Evolutionary conservation across 495 filamentous ascomycete genomes (phyloP), one percentile per base, ranked within the genome.

Genomic region (Podospora pseudocomata): DNA sequence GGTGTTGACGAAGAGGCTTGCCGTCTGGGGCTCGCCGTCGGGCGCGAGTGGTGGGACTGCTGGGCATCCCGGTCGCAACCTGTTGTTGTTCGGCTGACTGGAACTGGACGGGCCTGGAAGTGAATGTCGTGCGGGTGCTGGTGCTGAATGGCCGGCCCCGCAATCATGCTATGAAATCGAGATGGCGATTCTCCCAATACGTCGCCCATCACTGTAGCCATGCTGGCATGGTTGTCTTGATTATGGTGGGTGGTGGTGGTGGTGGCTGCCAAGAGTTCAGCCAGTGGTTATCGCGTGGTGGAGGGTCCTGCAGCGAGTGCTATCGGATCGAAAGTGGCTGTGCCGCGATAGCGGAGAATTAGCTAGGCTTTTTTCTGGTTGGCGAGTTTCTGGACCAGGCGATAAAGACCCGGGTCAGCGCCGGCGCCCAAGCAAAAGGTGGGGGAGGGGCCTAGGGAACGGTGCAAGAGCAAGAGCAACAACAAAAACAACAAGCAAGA

Each of bases 181-280:
- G 81, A 75, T 39, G 81, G 73, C 30, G 76, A 75, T 64, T 84
- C 81, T 61, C 81, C 71, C 67, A 78, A 80, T 68, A 77, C 80
- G 70, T 85, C 82, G 72, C 81, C 79, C 49, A 83, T 80, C 71
- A 83, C 53, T 67, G 82, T 77, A 61, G 82, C 82, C 82, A 84
- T 85, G 68, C 68, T 77, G 68, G 75, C 77, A 79, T 77, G 56
- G 68, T 68, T 32, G 67, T 67, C 55, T 61, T 15, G 19, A 30
- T 20, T 56, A 61, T 57, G 3, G 56, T 32, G 60, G 56, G 23
- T 1, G 23, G 23, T 23, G 30, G 15, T 62, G 44, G 60, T 32
- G 60, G 56, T 30, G 26, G 57, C 19, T 65, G 64, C 66, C 68
- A 67, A 67, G 67, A 64, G 62, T 56, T 59, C 64, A 63, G 64